Evolutionary conservation across 306 rosid species (phyloP).

Genomic region (Fagus sylvatica): DNA sequence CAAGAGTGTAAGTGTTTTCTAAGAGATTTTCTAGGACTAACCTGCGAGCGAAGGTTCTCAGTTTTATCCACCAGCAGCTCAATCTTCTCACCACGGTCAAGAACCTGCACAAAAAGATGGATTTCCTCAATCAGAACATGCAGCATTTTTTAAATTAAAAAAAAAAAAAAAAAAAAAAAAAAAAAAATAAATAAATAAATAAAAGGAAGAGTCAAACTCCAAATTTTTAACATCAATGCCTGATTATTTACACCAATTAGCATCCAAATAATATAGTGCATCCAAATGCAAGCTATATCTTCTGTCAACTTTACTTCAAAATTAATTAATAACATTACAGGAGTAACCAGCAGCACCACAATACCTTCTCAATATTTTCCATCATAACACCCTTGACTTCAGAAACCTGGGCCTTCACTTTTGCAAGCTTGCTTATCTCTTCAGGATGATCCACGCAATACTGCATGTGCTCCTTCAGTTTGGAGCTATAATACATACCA

Average conservation of each 20-base stretch:
- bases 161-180: not conserved
- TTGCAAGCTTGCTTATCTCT: constrained; percentile 94
- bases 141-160: not conserved
- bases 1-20: not conserved
- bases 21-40: constrained; percentile 24
- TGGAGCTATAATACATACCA: constrained; percentile 49
- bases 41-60: constrained; percentile 97
- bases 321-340: not conserved
- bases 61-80: constrained; percentile 93
- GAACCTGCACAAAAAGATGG: constrained; percentile 55
- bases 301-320: not conserved
- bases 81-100: constrained; percentile 96
- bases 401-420: constrained; percentile 96
- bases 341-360: not conserved
- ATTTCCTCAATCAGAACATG: not conserved
- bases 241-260: not conserved
- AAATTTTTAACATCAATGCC: not conserved
- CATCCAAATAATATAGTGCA: not conserved
- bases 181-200: not conserved
- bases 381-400: constrained; percentile 99
- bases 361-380: constrained; percentile 96
- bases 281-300: not conserved
- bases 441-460: constrained; percentile 93
- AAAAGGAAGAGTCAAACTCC: not conserved
- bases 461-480: constrained; percentile 92